Conservation (phyloP, 2,329 filamentous ascomycete species). For the Penicillium sp. region DNA sequence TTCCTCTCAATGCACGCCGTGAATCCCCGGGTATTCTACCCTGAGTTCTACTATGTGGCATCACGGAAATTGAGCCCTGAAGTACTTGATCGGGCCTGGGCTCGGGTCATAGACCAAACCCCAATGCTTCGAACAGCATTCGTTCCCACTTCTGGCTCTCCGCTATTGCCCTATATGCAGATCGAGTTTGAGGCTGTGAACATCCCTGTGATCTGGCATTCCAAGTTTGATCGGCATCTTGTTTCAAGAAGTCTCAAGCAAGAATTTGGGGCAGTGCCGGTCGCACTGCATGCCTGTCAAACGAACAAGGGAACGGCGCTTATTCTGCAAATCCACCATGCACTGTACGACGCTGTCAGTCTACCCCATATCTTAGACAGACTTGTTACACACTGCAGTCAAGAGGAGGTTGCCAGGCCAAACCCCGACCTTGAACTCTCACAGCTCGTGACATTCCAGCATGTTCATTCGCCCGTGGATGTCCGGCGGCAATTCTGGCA, state of each 20-base stretch:
- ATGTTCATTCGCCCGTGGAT: conserved; percentile 20
- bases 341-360: conserved; percentile 82
- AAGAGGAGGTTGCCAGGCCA: conserved; percentile 4
- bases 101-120: conserved; percentile 51
- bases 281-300: conserved; percentile 35
- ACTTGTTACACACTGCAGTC: conserved; percentile 46
- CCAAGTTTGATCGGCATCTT: conserved; percentile 12
- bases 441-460: conserved; percentile 41
- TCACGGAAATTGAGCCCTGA: conserved; percentile 36
- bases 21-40: conserved; percentile 66
- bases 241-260: conserved; percentile 9
- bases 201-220: conserved; percentile 33
- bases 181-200: conserved; percentile 49
- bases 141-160: conserved; percentile 46
- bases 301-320: conserved; percentile 30
- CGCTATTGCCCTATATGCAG: conserved; percentile 60
- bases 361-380: conserved; percentile 61
- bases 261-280: conserved; percentile 22
- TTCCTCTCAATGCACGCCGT: conserved; percentile 70
- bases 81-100: conserved; percentile 60
- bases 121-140: conserved; percentile 70
- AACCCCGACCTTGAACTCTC: conserved; percentile 32
- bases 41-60: conserved; percentile 64
- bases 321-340: conserved; percentile 71
- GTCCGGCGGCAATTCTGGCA: conserved; percentile 45